Evolutionary conservation across 805 yeast species (phyloP).

Genomic region (Barnettozyma vustinii): DNA sequence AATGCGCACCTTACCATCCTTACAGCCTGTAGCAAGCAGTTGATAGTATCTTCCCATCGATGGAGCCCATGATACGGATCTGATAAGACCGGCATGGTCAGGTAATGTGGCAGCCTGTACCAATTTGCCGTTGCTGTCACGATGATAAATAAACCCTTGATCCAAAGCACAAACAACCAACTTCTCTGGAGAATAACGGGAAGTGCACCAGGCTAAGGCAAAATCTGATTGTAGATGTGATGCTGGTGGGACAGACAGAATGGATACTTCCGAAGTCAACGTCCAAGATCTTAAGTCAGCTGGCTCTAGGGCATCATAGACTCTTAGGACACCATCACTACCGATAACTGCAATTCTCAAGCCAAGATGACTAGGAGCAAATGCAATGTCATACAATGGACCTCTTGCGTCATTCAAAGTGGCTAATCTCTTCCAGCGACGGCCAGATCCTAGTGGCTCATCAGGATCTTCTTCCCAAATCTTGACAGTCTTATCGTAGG

Average conservation of each 20-base stretch:
- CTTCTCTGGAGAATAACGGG: conserved; percentile 75
- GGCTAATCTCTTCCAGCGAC: conserved; percentile 73
- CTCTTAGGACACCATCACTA: conserved; percentile 77
- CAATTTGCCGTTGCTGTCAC: conserved; percentile 46
- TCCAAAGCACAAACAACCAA: conserved; percentile 81
- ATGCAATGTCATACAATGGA: conserved; percentile 82
- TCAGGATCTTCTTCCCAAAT: conserved; percentile 88
- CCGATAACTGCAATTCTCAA: conserved; percentile 82
- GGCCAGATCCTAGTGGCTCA: conserved; percentile 70
- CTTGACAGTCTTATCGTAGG: conserved; percentile 84
- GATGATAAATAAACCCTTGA: conserved; percentile 73
- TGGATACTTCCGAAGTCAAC: conserved; percentile 62
- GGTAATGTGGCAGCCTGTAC: conserved; percentile 59
- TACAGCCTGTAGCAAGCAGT: conserved; percentile 89
- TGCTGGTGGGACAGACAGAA: conserved; percentile 67
- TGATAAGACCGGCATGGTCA: conserved; percentile 80
- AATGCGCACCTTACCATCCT: conserved; percentile 87
- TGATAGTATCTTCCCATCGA: conserved; percentile 89
- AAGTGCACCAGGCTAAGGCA: conserved; percentile 85
- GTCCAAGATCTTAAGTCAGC: conserved; percentile 84
- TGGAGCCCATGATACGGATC: conserved; percentile 96
- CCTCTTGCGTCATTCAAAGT: conserved; percentile 84
- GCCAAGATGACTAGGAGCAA: conserved; percentile 83
- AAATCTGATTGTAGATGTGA: conserved; percentile 81
- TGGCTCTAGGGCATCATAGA: conserved; percentile 87